Percentiles rank a stretch among this genome's conserved stretches.
These are phyloP conservation scores for Penicillium sclerotigenum DNA, from an alignment of 2,329 filamentous ascomycete species.

Conservation along the genomic window DNA sequence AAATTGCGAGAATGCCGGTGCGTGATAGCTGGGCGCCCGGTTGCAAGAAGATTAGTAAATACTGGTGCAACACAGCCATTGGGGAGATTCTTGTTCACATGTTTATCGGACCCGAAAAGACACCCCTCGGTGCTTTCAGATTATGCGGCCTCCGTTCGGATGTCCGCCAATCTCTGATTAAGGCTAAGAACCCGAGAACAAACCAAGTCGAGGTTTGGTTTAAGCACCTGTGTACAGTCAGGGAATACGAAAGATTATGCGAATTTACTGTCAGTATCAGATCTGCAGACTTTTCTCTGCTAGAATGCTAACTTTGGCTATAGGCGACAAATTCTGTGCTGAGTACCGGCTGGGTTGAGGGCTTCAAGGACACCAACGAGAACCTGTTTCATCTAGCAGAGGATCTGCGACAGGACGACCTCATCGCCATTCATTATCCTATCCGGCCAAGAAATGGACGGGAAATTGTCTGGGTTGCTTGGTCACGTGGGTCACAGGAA, in stretches of 20 bases:
- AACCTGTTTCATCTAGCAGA: constrained; percentile 27
- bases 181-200: neutral
- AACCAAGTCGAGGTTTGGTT: neutral
- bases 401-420: constrained; percentile 23
- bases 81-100: neutral
- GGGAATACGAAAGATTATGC: neutral
- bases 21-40: neutral
- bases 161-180: neutral
- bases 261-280: neutral
- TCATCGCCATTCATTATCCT: constrained; percentile 32
- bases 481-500: constrained; percentile 23
- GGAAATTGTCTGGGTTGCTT: constrained; percentile 28
- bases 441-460: neutral
- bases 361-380: constrained; percentile 32
- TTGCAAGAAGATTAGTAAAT: neutral
- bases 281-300: neutral
- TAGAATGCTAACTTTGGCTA: neutral
- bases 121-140: neutral
- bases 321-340: neutral
- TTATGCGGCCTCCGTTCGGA: neutral
- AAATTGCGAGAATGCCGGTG: neutral
- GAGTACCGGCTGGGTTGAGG: constrained; percentile 35
- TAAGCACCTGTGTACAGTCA: neutral
- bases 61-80: neutral
- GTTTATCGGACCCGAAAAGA: neutral